A percentile compares a stretch with the other conserved stretches of the same genome.
Conservation (phyloP, 352 stramenopile species). For the Phytopythium montanum region DNA sequence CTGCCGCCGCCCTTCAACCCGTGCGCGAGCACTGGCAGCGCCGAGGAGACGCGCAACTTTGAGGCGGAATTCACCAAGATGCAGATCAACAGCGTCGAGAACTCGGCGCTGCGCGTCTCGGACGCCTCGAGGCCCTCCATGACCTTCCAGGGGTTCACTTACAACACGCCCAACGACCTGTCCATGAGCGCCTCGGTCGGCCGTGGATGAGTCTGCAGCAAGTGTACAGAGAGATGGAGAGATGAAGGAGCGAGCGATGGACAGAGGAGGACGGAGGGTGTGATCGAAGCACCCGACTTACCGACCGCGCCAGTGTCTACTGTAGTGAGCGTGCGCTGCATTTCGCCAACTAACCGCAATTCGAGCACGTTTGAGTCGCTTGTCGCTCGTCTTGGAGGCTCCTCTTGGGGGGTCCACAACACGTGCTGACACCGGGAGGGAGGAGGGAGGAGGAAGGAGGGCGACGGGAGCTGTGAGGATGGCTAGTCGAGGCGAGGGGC, state of each 20-base stretch:
- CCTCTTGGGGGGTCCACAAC: too few relatives aligned
- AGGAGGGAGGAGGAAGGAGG: too few relatives aligned
- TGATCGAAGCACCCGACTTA: background rate
- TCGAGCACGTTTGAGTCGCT: background rate
- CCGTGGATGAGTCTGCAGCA: slow-evolving; percentile 20
- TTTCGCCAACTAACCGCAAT: background rate
- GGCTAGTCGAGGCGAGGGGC: slow-evolving; percentile 13
- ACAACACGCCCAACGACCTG: slow-evolving; percentile 87
- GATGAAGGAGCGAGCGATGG: background rate
- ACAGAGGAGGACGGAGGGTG: background rate
- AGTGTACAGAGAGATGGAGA: background rate
- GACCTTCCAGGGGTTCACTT: slow-evolving; percentile 89
- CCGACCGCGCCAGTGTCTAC: background rate
- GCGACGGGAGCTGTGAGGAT: too few relatives aligned
- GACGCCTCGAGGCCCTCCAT: slow-evolving; percentile 80
- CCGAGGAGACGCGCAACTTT: slow-evolving; percentile 88
- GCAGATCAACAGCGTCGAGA: slow-evolving; percentile 85
- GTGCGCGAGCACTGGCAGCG: slow-evolving; percentile 50
- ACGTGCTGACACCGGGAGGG: background rate
- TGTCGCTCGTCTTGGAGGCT: too few relatives aligned
- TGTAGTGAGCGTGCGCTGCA: background rate
- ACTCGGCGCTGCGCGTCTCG: slow-evolving; percentile 61
- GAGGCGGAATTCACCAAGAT: slow-evolving; percentile 90
- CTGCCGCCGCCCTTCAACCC: slow-evolving; percentile 84
- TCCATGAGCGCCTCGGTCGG: slow-evolving; percentile 70